Base-by-base conservation (phyloP, 768 basidiomycete species). In the Tricholoma bakamatsutake region DNA sequence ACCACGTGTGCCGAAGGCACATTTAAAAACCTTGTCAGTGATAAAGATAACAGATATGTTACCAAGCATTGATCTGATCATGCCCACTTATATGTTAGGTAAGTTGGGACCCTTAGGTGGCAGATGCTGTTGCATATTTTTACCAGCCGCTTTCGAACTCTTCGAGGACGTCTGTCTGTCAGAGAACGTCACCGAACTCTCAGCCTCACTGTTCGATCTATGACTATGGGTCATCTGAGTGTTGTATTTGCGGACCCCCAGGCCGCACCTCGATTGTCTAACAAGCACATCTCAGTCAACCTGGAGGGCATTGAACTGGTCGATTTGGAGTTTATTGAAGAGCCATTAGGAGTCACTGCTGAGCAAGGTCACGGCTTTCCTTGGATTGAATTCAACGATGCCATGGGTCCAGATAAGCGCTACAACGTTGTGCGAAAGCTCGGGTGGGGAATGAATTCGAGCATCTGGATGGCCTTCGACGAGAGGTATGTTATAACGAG, bases 361-460 rank as follows among this genome's bases (percentile, higher is more conserved):
- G 50, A 50, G 15, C 33, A 66, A n/a, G 68, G 67, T 45, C 62
- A 65, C 56, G 69, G 70, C 47, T 71, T 42, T 48, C 39, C 58
- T 37, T 62, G 55, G 46, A 39, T 69, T 34, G 62, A 67, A 42
- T 68, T 67, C 46, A 65, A 63, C 8, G 57, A 71, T 4, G 17
- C 34, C 0, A 49, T 71, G 35, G 70, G 70, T n/a, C 62, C 58
- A 21, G 61, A 64, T 51, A 50, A 64, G 12, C 60, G 62, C 13
- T 73, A 66, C 57, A 60, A 46, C 10, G 53, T 70, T 51, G 33
- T 59, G 4, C 58, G 63, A 10, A 71, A 71, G 55, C 65, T 72
- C 5, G 69, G 68, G 11, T 71, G 66, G 67, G 69, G 70, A 11
- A 65, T 63, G 65, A 56, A 61, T 30, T 66, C 68, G 2, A 71